A percentile compares a stretch with the other conserved stretches of the same genome.
Evolutionary conservation across 2,329 filamentous ascomycete species (phyloP).

Genomic region (Pyricularia sp.): DNA sequence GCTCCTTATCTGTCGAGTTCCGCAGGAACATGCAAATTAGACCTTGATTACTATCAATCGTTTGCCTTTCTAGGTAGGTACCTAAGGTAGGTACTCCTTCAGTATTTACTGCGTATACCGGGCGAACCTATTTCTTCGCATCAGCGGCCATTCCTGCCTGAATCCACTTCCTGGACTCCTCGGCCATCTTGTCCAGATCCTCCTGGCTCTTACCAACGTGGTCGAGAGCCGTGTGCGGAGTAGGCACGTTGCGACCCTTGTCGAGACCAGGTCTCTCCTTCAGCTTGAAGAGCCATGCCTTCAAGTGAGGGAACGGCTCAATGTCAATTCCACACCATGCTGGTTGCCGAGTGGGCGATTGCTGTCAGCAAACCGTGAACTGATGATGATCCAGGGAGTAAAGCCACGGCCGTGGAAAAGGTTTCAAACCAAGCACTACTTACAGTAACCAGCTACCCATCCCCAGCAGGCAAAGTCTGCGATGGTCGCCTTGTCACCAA

Average conservation of each 20-base stretch:
- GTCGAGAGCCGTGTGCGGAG: conserved; percentile 47
- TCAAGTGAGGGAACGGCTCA: conserved; percentile 64
- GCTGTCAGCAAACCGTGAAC: neutral
- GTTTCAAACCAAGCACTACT: conserved; percentile 14
- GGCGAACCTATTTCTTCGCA: conserved; percentile 28
- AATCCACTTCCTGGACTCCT: conserved; percentile 45
- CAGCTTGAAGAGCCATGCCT: conserved; percentile 69
- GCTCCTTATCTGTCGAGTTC: neutral
- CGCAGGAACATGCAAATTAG: neutral
- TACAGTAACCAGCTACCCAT: conserved; percentile 54
- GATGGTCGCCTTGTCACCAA: conserved; percentile 61
- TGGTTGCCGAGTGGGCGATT: conserved; percentile 21
- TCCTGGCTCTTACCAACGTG: conserved; percentile 24
- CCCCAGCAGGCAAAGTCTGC: conserved; percentile 77
- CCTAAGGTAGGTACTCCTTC: neutral
- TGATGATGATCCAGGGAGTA: neutral
- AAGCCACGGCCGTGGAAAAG: neutral
- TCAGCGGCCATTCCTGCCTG: conserved; percentile 55
- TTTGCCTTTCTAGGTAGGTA: neutral
- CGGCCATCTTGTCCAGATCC: conserved; percentile 42
- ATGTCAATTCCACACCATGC: conserved; percentile 61
- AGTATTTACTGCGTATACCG: neutral
- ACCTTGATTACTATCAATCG: neutral
- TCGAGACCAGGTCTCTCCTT: conserved; percentile 61
- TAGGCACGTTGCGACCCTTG: conserved; percentile 61